Conservation (phyloP, 352 stramenopile genomes). For the Phytophthora macrochlamydospora region DNA sequence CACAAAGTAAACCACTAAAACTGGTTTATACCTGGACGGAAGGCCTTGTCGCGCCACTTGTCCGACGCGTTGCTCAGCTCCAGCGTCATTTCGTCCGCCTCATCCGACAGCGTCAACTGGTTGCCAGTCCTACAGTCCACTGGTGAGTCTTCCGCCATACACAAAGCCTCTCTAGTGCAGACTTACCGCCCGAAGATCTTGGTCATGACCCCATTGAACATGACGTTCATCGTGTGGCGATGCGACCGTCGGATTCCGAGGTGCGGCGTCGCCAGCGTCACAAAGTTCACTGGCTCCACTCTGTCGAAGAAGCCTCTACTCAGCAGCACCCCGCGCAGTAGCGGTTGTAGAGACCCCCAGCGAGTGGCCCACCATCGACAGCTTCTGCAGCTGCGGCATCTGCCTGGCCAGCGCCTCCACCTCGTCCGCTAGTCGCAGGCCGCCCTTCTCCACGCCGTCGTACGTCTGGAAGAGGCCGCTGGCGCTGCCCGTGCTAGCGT, state of each 20-base stretch:
- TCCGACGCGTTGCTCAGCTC: slow-evolving; percentile 38
- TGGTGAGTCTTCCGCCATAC: background rate
- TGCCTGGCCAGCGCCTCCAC: slow-evolving; percentile 49
- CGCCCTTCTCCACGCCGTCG: slow-evolving; percentile 75
- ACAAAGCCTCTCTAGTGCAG: too few species aligned
- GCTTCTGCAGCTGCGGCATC: slow-evolving; percentile 68
- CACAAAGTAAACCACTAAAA: background rate
- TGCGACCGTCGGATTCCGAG: slow-evolving; percentile 71
- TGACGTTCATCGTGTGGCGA: slow-evolving; percentile 59
- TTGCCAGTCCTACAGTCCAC: slow-evolving; percentile 45
- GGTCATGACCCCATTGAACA: slow-evolving; percentile 69
- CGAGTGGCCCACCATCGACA: slow-evolving; percentile 82
- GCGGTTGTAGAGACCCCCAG: slow-evolving; percentile 82
- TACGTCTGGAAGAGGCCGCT: slow-evolving; percentile 74
- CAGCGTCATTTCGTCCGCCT: slow-evolving; percentile 48
- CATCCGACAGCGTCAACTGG: slow-evolving; percentile 68
- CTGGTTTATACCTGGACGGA: slow-evolving; percentile 28
- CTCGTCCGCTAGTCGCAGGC: slow-evolving; percentile 72
- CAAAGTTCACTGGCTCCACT: slow-evolving; percentile 84
- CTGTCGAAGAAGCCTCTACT: slow-evolving; percentile 72
- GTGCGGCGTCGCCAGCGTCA: slow-evolving; percentile 80
- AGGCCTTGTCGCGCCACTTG: slow-evolving; percentile 25
- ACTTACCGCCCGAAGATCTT: slow-evolving; percentile 69
- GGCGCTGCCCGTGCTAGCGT: slow-evolving; percentile 57
- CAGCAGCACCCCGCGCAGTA: slow-evolving; percentile 75